These are phyloP conservation scores for Pseudohalonectria lignicola DNA, from an alignment of 2,329 filamentous ascomycete genomes.

Conservation along the genomic window DNA sequence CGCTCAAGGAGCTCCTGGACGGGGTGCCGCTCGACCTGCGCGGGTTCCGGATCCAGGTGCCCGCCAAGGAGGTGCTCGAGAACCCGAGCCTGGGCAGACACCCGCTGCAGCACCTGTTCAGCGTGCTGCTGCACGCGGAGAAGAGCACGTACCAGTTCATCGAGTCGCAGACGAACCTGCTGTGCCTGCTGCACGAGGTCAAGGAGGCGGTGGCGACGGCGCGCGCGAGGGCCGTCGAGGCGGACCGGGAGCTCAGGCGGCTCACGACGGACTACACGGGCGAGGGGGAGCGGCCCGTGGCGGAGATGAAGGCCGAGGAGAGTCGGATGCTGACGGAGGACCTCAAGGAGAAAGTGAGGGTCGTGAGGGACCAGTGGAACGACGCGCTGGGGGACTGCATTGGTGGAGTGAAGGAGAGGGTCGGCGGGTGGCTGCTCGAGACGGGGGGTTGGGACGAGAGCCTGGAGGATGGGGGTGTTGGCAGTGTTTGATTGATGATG, in stretches of 20 bases:
- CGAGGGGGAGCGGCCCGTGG: slow-evolving; percentile 29
- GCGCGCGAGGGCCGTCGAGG: slow-evolving; percentile 31
- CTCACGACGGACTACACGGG: slow-evolving; percentile 60
- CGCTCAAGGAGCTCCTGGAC: slow-evolving; percentile 65
- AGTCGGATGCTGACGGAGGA: slow-evolving; percentile 67
- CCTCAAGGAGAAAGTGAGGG: slow-evolving; percentile 83
- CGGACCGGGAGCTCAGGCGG: slow-evolving; percentile 50
- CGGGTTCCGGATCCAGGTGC: slow-evolving; percentile 65
- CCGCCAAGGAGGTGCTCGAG: slow-evolving; percentile 68
- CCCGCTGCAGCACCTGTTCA: slow-evolving; percentile 85
- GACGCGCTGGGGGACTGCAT: slow-evolving; percentile 76
- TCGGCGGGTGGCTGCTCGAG: slow-evolving; percentile 61
- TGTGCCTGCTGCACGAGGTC: slow-evolving; percentile 85
- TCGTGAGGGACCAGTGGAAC: slow-evolving; percentile 85
- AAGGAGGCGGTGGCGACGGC: slow-evolving; percentile 67
- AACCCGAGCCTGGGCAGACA: slow-evolving; percentile 72
- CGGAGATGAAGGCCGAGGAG: slow-evolving; percentile 53
- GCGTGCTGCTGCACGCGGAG: slow-evolving; percentile 73
- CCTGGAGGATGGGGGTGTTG: slow-evolving; percentile 46
- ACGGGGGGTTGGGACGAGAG: slow-evolving; percentile 85
- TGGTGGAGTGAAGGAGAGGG: slow-evolving; percentile 59
- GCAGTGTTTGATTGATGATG: slow-evolving; percentile 23
- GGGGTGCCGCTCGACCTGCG: slow-evolving; percentile 55
- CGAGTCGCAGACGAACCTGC: slow-evolving; percentile 81
- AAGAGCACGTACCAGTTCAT: slow-evolving; percentile 96